A percentile compares a stretch with the other conserved stretches of the same genome.
Evolutionary conservation across 768 basidiomycete species (phyloP).

Genomic region (Pleurotus pulmonarius): DNA sequence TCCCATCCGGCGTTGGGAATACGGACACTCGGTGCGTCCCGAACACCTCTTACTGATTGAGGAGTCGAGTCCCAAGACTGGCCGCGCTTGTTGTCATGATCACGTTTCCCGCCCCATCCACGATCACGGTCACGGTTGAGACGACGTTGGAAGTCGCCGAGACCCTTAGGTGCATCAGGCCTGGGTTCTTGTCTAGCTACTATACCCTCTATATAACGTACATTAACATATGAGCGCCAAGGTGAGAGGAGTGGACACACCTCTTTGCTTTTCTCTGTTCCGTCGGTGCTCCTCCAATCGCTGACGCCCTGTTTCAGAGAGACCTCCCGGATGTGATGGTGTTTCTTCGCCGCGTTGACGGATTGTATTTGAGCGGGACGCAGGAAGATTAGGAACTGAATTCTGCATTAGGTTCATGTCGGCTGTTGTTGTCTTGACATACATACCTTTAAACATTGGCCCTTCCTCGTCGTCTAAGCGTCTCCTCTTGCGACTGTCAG

Average conservation of each 20-base stretch:
- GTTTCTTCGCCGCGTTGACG: constrained; percentile 86
- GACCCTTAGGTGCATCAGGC: constrained; percentile 63
- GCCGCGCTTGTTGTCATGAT: constrained; percentile 21
- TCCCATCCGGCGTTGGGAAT: constrained; percentile 95
- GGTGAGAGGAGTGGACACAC: constrained; percentile 27
- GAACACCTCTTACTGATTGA: constrained; percentile 44
- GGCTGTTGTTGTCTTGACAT: not conserved
- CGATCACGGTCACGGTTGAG: constrained; percentile 71
- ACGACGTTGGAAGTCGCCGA: constrained; percentile 93
- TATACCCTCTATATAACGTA: constrained; percentile 59
- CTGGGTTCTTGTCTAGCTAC: constrained; percentile 52
- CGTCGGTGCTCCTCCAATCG: constrained; percentile 75
- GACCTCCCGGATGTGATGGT: constrained; percentile 87
- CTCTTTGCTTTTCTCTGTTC: constrained; percentile 66
- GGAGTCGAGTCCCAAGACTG: constrained; percentile 59
- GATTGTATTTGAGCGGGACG: constrained; percentile 44
- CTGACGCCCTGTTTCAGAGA: constrained; percentile 71
- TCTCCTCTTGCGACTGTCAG: constrained; percentile 62
- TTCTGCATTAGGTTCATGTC: constrained; percentile 10
- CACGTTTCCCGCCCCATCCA: constrained; percentile 43
- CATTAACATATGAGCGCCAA: not conserved
- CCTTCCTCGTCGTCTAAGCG: constrained; percentile 61
- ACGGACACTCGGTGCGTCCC: constrained; percentile 73
- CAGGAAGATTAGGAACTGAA: constrained; percentile 77
- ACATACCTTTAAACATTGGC: constrained; percentile 81